Evolutionary conservation across 495 filamentous ascomycete species (phyloP), one percentile per base, ranked within the genome.

Genomic region (Pyronema domesticum): DNA sequence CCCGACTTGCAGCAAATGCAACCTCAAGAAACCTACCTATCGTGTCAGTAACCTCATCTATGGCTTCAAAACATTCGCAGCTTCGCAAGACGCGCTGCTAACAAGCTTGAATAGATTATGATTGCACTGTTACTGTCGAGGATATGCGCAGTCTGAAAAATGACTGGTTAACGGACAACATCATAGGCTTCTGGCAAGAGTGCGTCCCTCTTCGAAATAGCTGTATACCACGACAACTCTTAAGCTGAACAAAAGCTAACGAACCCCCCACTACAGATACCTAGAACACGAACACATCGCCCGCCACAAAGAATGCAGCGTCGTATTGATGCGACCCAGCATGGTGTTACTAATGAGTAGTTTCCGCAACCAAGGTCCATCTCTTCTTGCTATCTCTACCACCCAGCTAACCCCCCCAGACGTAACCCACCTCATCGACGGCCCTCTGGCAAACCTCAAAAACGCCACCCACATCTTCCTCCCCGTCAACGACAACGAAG

Each of bases 141-240:
- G 91, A 98, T 68, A 76, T 95, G 57, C 81, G 83, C 67, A 80
- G 80, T 33, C 74, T 98, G 46, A 89, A 85, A 70, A 73, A 84
- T 66, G 93, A 95, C 72, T 98, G 91, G 91, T 73, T 98, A 47
- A 96, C 89, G n/a, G 91, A 98, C 67, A 95, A 94, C 72, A 54
- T 53, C 46, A 43, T 18, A 14, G 13, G 3, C 3, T 47, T 47
- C 7, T 47, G 45, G 45, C 13, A 36, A 44, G 42, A 35, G 18
- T 42, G 11, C 51, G 19, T 30, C 45, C 2, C 8, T 43, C 39
- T 43, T 43, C 6, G 39, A 13, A 30, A 30, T 30, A 30, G 23
- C 23, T 30, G 5, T 30, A 30, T 6, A 17, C 39, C 6, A 13
- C 3, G 39, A n/a, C 39, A 43, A 43, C 17, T 43, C 6, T 1